A percentile compares a stretch with the other conserved stretches of the same genome.
Conservation (phyloP, 23 red algal genomes). For the Gracilaria domingensis region DNA sequence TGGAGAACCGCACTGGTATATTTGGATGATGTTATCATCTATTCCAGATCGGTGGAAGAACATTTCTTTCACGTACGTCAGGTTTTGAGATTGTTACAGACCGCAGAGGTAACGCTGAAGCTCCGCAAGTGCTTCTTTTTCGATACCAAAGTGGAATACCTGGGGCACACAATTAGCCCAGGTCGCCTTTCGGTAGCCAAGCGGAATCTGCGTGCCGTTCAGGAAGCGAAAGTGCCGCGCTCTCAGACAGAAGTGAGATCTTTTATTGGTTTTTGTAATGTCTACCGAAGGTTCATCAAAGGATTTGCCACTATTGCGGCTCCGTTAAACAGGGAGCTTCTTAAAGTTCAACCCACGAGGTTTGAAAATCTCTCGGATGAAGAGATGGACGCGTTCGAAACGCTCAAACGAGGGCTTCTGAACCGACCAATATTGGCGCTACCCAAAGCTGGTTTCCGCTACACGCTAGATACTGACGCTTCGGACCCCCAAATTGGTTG, state of each 20-base stretch:
- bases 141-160: slow-evolving; percentile 12
- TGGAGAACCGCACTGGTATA: slow-evolving; percentile 39
- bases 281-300: slow-evolving; percentile 53
- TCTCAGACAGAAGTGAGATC: slow-evolving; percentile 36
- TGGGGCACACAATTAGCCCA: slow-evolving; percentile 42
- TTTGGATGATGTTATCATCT: slow-evolving; percentile 52
- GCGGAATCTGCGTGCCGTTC: slow-evolving; percentile 21
- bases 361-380: background rate
- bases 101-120: slow-evolving; percentile 13
- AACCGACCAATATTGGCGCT: slow-evolving; percentile 20
- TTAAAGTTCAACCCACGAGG: background rate
- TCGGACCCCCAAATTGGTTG: slow-evolving; percentile 16
- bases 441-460: slow-evolving; percentile 12
- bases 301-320: slow-evolving; percentile 44
- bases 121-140: slow-evolving; percentile 37
- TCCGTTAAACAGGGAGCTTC: background rate
- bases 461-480: slow-evolving; percentile 21
- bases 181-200: background rate
- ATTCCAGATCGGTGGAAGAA: slow-evolving; percentile 26
- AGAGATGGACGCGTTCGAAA: background rate
- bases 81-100: slow-evolving; percentile 17
- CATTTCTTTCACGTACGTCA: slow-evolving; percentile 17
- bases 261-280: slow-evolving; percentile 33
- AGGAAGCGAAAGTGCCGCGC: slow-evolving; percentile 1
- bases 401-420: slow-evolving; percentile 3